These are phyloP conservation scores for Quercus gilva DNA, from an alignment of 306 rosid genomes.

Conservation along the genomic window DNA sequence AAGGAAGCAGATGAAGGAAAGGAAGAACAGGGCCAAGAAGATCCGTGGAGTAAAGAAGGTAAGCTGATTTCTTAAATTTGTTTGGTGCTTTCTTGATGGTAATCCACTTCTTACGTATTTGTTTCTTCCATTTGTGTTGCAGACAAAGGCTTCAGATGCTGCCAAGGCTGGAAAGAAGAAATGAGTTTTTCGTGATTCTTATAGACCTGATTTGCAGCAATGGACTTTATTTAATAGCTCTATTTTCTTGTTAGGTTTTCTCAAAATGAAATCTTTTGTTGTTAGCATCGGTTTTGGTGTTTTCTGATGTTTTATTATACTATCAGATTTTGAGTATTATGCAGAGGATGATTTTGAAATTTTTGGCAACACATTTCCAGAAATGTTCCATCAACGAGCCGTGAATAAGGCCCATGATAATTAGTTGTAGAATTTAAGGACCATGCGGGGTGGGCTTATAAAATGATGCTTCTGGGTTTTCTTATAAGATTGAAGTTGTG, in stretches of 20 bases:
- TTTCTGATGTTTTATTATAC: constrained; percentile 10
- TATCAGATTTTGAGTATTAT: constrained; percentile 24
- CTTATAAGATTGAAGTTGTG: neutral
- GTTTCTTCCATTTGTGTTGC: constrained; percentile 20
- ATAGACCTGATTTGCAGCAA: constrained; percentile 14
- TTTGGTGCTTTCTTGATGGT: neutral
- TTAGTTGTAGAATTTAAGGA: no score
- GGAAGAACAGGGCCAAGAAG: constrained; percentile 90
- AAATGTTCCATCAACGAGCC: neutral
- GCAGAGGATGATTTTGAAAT: constrained; percentile 28
- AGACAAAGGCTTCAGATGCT: constrained; percentile 94
- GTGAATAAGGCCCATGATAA: neutral
- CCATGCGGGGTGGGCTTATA: neutral
- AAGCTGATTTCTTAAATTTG: neutral
- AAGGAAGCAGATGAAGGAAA: constrained; percentile 92
- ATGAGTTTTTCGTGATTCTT: constrained; percentile 33
- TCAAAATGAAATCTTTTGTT: constrained; percentile 20
- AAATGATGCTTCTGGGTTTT: neutral
- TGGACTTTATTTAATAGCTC: constrained; percentile 13
- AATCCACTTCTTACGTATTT: neutral
- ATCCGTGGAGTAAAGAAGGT: constrained; percentile 97
- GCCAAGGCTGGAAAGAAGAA: constrained; percentile 80
- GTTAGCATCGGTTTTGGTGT: constrained; percentile 28
- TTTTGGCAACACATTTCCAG: constrained; percentile 13
- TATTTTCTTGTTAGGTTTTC: constrained; percentile 28